A percentile compares a stretch with the other conserved stretches of the same genome.
phyloP scores from a whole-genome alignment of 805 yeast genomes.

The Yamadazyma ubonensis region DNA sequence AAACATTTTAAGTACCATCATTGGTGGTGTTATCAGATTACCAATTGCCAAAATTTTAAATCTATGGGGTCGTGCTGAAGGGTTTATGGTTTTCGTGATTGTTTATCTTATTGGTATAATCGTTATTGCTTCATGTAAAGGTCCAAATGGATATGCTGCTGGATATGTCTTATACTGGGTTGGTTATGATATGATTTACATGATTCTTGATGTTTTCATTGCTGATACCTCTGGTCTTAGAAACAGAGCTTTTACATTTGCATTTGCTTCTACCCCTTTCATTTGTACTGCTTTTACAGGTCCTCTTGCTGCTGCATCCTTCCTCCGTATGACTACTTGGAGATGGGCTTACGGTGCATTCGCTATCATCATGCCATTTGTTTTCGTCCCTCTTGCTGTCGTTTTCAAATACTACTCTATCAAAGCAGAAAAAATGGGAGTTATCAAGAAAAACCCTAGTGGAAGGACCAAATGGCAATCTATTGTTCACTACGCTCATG shows the following conservation, averaged over 20 bases:
- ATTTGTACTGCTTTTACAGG: slow-evolving; percentile 46
- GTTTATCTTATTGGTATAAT: slow-evolving; percentile 25
- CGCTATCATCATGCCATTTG: slow-evolving; percentile 45
- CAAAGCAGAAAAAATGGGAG: slow-evolving; percentile 24
- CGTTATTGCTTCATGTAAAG: slow-evolving; percentile 24
- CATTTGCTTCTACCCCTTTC: slow-evolving; percentile 35
- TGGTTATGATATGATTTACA: slow-evolving; percentile 25
- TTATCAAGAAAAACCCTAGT: slow-evolving; percentile 5
- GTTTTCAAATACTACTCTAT: slow-evolving; percentile 32
- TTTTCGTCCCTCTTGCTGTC: slow-evolving; percentile 30
- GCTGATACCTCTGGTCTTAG: slow-evolving; percentile 26
- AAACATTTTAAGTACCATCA: slow-evolving; percentile 24
- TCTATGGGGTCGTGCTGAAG: slow-evolving; percentile 30
- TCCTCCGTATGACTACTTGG: slow-evolving; percentile 40
- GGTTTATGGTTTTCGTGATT: slow-evolving; percentile 20
- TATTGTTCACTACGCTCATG: slow-evolving; percentile 31
- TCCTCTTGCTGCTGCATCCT: slow-evolving; percentile 29
- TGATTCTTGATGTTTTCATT: slow-evolving; percentile 21
- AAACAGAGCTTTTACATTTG: slow-evolving; percentile 23
- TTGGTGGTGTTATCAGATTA: slow-evolving; percentile 32
- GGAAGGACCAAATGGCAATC: slow-evolving; percentile 12
- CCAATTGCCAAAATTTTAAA: slow-evolving; percentile 25
- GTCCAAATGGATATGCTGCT: slow-evolving; percentile 25
- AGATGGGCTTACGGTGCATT: slow-evolving; percentile 55
- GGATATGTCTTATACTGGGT: slow-evolving; percentile 29